Evolutionary conservation across 495 filamentous ascomycete species (phyloP), one percentile per base, ranked within the genome.

Genomic region (Cryomyces minteri): DNA sequence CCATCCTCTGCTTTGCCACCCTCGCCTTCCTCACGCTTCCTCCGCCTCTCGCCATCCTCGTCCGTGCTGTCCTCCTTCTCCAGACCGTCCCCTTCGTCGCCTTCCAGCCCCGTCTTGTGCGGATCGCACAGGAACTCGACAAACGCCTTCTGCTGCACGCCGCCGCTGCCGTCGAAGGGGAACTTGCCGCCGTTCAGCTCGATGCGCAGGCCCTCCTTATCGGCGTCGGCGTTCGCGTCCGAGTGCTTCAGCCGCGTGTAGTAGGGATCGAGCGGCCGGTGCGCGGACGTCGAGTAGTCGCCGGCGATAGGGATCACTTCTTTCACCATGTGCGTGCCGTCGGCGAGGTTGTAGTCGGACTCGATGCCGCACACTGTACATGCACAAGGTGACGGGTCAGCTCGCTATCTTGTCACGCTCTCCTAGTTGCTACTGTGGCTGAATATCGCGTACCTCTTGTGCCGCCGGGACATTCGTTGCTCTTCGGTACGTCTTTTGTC

Each of bases 91-190:
- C 68, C 38, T 66, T 61, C 32, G 58, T 59, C 50, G 59, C 47
- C 74, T 55, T 93, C 87, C 4, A 79, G 62, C 1, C 87, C 87
- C 6, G 74, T 74, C 36, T 72, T 61, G 4, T 76, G 68, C 30
- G 59, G 63, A 52, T 90, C 77, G 59, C 90, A 98, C 32, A 83
- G 45, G 48, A 96, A 88, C 51, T 95, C 84, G 28, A 96, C 72
- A 5, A 92, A 65, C 4, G 85, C 82, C 45, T 67, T 67, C 48
- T 86, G 79, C 43, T 69, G 54, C 43, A 71, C 62, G 42, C 67
- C 60, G 45, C 74, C 65, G 8, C 52, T 51, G 39, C 58, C 58
- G 10, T 63, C 56, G 38, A 64, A 65, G 6, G 60, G 59, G 51
- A 75, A 79, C 41, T 64, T 62, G 6, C 78, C 84, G 4, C 88